These are phyloP conservation scores for Colletotrichum endophyticum DNA, from an alignment of 2,329 filamentous ascomycete genomes.

Conservation along the genomic window DNA sequence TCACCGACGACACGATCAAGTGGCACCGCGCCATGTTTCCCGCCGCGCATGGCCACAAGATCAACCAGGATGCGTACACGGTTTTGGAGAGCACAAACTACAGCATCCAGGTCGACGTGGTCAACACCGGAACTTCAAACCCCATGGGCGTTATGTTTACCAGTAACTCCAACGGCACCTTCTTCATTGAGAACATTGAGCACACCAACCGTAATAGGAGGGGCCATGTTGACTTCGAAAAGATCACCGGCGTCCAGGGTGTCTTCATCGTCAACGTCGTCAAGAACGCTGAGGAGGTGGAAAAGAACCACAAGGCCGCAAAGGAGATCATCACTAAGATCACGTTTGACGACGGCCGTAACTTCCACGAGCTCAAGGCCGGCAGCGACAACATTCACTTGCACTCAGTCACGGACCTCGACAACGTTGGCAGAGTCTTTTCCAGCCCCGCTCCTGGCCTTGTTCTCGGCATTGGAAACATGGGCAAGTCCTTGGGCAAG, in stretches of 20 bases:
- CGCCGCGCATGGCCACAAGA: conserved; percentile 69
- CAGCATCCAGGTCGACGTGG: conserved; percentile 95
- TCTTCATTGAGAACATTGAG: conserved; percentile 89
- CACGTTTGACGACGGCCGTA: conserved; percentile 94
- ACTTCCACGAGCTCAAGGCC: conserved; percentile 75
- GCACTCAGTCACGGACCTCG: conserved; percentile 87
- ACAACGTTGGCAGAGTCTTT: conserved; percentile 85
- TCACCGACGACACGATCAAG: conserved; percentile 79
- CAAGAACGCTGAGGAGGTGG: conserved; percentile 81
- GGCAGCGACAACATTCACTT: conserved; percentile 77
- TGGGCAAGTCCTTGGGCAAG: conserved; percentile 72
- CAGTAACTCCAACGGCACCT: conserved; percentile 96
- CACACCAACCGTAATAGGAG: conserved; percentile 83
- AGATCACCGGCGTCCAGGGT: conserved; percentile 88
- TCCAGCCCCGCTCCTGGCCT: conserved; percentile 93
- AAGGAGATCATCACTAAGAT: conserved; percentile 83
- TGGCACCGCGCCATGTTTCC: conserved; percentile 96
- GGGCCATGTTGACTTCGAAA: conserved; percentile 93
- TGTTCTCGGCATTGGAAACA: conserved; percentile 94
- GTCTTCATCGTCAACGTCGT: conserved; percentile 91
- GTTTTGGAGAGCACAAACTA: conserved; percentile 96
- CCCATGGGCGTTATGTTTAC: conserved; percentile 90
- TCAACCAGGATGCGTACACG: conserved; percentile 88
- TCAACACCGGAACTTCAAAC: conserved; percentile 68
- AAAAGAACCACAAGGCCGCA: conserved; percentile 49